Percentiles rank a stretch among this genome's conserved stretches.
phyloP scores from a whole-genome alignment of 108 stramenopile genomes.

The Pseudonitzschia delicatissima region DNA sequence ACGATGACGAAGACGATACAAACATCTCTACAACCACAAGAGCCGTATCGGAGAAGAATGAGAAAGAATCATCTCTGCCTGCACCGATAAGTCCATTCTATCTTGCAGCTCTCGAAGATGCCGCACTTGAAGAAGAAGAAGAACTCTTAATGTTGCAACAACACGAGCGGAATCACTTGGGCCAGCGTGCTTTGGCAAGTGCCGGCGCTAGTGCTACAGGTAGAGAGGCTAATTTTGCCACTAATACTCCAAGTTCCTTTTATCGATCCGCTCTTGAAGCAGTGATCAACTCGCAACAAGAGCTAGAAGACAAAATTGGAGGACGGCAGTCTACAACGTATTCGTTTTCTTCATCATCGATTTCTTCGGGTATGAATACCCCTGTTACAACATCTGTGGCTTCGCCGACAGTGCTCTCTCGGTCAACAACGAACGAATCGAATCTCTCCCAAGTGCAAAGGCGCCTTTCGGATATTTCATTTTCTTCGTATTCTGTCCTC shows the following conservation, averaged over 20 bases:
- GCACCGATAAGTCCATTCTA: conserved; percentile 8
- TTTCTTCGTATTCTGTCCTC: too few relatives aligned
- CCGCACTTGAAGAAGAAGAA: background rate
- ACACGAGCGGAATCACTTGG: background rate
- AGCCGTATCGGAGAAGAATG: background rate
- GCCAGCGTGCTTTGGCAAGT: too few relatives aligned
- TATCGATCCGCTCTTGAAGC: conserved; percentile 10
- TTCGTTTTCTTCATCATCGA: too few relatives aligned
- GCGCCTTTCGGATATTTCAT: too few relatives aligned
- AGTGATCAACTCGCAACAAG: background rate
- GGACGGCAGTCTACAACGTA: too few relatives aligned
- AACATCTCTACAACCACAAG: background rate
- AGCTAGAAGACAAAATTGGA: too few relatives aligned
- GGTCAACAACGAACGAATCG: too few relatives aligned
- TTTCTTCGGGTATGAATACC: too few relatives aligned
- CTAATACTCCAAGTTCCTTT: background rate
- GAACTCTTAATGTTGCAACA: background rate
- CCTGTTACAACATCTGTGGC: too few relatives aligned
- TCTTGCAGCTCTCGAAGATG: background rate
- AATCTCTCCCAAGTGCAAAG: too few relatives aligned
- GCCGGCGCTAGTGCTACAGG: background rate
- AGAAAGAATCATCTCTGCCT: background rate
- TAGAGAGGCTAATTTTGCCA: background rate
- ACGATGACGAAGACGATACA: background rate
- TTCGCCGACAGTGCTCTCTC: too few relatives aligned